Base-by-base conservation (phyloP, 148 eudicot genomes). In the Rheum nobile region DNA sequence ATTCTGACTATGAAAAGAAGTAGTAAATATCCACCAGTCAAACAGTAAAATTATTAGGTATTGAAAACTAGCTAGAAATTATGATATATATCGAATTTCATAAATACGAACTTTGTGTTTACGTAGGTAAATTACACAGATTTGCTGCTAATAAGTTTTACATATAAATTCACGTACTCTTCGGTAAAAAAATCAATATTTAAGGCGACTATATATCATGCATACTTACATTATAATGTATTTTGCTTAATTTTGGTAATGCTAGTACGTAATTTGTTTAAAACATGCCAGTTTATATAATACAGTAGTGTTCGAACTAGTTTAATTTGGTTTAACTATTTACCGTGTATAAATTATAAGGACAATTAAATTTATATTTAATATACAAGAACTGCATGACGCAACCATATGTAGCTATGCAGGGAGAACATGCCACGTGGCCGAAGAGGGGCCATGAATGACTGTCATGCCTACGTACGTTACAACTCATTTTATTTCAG, bases 1-100 rank as follows among this genome's bases (percentile, higher is more conserved):
- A 8, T 54, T 19, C 63, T 54, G 63, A 54, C 63, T 54, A 16
- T 50, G 4, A 54, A 22, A n/a, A 22, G 63, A 8, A 22, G 28
- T 12, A 54, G 63, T 54, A 54, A 54, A 54, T 54, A 54, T 54
- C 63, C 63, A 54, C 63, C 63, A 24, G 63, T 54, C 57, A 52
- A 52, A 1, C 57, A 21, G 28, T 52, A 54, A 54, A 54, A 21
- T 4, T 21, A 54, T 21, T 54, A 54, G 29, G 63, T 8, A 54
- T 54, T 54, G 63, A 54, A 54, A 54, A 54, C 10, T 54, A 54
- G 29, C 22, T 54, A n/a, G n/a, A n/a, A n/a, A n/a, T n/a, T n/a
- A 22, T 11, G 63, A 22, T 24, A 19, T 48, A 48, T 19, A 16
- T n/a, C 4, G 55, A 16, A n/a, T 17, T 1, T 4, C 11, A 41